Evolutionary conservation across 768 basidiomycete genomes (phyloP).

Genomic region (Russula earlei): DNA sequence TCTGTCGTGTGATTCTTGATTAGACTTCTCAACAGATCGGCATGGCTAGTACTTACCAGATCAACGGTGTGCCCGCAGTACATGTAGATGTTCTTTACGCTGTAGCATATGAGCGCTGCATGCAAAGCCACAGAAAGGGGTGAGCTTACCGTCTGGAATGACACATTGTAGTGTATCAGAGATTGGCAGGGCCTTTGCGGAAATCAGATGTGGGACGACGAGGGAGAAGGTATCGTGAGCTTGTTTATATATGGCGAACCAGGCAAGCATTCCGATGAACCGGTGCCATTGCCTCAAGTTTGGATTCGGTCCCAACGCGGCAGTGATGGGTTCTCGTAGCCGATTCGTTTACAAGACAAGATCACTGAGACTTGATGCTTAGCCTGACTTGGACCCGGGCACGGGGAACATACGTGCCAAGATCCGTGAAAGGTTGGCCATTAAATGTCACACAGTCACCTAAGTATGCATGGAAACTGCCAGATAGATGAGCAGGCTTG

Average conservation of each 20-base stretch:
- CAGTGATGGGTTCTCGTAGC: slow-evolving; percentile 17
- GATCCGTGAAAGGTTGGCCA: slow-evolving; percentile 12
- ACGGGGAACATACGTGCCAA: slow-evolving; percentile 16
- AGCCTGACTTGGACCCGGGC: slow-evolving; percentile 15
- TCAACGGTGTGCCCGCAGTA: slow-evolving; percentile 12
- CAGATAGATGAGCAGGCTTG: slow-evolving; percentile 17
- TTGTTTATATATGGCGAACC: slow-evolving; percentile 12
- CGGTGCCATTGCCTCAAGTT: slow-evolving; percentile 12
- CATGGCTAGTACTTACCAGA: slow-evolving; percentile 7
- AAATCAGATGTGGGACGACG: slow-evolving; percentile 4
- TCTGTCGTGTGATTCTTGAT: neutral
- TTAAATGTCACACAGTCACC: slow-evolving; percentile 8
- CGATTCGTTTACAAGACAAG: slow-evolving; percentile 19
- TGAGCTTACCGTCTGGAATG: slow-evolving; percentile 13
- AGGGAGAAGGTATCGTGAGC: slow-evolving; percentile 1
- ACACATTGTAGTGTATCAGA: slow-evolving; percentile 10
- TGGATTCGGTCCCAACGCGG: slow-evolving; percentile 14
- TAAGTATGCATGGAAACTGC: slow-evolving; percentile 17
- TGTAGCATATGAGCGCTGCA: neutral
- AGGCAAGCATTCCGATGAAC: slow-evolving; percentile 7
- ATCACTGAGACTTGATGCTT: slow-evolving; percentile 16
- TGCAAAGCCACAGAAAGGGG: neutral
- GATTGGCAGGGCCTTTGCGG: slow-evolving; percentile 1
- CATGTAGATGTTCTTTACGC: slow-evolving; percentile 15
- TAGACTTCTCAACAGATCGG: neutral